Percentiles rank a stretch among this genome's conserved stretches.
Conservation (phyloP, 495 filamentous ascomycete genomes). For the Penicillium tannophilum region DNA sequence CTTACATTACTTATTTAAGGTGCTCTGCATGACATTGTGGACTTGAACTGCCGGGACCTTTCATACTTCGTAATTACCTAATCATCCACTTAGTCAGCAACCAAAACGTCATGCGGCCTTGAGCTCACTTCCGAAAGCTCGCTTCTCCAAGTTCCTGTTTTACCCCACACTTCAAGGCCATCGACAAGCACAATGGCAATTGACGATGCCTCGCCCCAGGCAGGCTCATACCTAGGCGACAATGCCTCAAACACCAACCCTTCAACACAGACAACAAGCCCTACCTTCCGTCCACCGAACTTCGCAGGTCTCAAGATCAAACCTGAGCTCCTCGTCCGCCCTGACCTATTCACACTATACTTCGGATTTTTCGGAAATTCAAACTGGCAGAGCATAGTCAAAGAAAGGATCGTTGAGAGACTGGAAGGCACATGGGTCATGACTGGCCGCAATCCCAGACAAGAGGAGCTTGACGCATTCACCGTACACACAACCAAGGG, state of each 20-base stretch:
- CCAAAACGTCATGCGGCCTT: constrained; percentile 3
- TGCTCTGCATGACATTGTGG: too few species aligned
- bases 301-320: constrained; percentile 9
- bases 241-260: constrained; percentile 13
- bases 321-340: constrained; percentile 22
- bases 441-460: constrained; percentile 31
- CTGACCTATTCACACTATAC: constrained; percentile 32
- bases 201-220: constrained; percentile 28
- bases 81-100: neutral
- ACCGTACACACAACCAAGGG: constrained; percentile 22
- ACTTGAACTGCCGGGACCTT: neutral
- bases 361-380: constrained; percentile 31
- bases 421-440: constrained; percentile 24
- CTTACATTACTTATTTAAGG: too few species aligned
- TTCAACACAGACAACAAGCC: neutral
- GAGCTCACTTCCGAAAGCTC: neutral
- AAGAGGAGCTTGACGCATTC: constrained; percentile 42
- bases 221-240: constrained; percentile 1
- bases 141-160: neutral
- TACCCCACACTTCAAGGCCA: neutral
- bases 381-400: constrained; percentile 6
- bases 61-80: neutral
- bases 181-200: constrained; percentile 24
- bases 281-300: constrained; percentile 12
- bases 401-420: constrained; percentile 3